Percentiles rank a stretch among this genome's conserved stretches.
Conservation (phyloP, 257 asterid genomes). For the Solanum medicagineum region DNA sequence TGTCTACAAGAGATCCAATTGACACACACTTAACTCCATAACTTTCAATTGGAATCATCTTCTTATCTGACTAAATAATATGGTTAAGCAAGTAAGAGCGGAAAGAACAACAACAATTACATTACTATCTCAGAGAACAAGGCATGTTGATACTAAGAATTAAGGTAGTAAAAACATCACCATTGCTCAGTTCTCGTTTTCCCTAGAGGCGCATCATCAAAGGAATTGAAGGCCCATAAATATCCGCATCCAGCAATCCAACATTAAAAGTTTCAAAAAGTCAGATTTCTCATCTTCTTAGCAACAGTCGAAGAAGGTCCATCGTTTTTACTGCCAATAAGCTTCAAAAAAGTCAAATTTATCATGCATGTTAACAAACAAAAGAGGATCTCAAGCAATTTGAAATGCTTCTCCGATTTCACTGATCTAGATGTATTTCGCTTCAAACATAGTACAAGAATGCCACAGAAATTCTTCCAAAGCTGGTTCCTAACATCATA, state of each 20-base stretch:
- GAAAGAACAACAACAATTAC: not conserved
- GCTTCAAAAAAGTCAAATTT: not conserved
- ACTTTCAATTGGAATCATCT: slow-evolving; percentile 85
- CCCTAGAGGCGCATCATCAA: slow-evolving; percentile 89
- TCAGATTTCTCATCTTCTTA: not conserved
- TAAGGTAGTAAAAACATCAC: slow-evolving; percentile 21
- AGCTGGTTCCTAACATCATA: slow-evolving; percentile 6
- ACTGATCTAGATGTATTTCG: not conserved
- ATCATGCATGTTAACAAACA: slow-evolving; percentile 16
- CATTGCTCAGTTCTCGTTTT: slow-evolving; percentile 74
- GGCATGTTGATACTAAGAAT: not conserved
- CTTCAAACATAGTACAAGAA: slow-evolving; percentile 3
- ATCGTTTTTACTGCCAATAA: not conserved
- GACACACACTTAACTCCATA: slow-evolving; percentile 87
- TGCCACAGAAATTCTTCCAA: slow-evolving; percentile 20
- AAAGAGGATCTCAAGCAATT: slow-evolving; percentile 34
- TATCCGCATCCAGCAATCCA: slow-evolving; percentile 93
- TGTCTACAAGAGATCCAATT: slow-evolving; percentile 91
- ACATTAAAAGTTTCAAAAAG: slow-evolving; percentile 37
- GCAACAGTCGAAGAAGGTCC: not conserved
- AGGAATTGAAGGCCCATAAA: slow-evolving; percentile 90
- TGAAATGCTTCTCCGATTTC: slow-evolving; percentile 31
- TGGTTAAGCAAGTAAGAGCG: not conserved
- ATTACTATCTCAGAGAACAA: not conserved
- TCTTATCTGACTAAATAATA: slow-evolving; percentile 38